Conservation (phyloP, 2,329 filamentous ascomycete species). For the Escovopsis sp. region DNA sequence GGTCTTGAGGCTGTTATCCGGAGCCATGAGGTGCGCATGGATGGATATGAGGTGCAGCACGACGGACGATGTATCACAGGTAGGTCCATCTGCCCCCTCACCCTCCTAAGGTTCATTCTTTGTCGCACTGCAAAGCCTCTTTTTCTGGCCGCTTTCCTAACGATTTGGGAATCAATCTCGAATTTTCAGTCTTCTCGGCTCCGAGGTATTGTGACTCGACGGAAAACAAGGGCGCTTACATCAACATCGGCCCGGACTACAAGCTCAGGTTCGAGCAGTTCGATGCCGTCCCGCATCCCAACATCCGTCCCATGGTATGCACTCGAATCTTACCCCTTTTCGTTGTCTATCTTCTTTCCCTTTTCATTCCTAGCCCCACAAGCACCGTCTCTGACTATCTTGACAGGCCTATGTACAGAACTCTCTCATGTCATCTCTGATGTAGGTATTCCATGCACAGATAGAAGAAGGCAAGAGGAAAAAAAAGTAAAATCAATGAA, state of each 20-base stretch:
- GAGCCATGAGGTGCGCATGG: slow-evolving; percentile 96
- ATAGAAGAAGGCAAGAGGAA: too few relatives aligned
- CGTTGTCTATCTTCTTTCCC: neutral
- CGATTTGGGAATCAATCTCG: too few relatives aligned
- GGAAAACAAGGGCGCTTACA: slow-evolving; percentile 95
- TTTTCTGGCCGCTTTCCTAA: too few relatives aligned
- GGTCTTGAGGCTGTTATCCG: slow-evolving; percentile 88
- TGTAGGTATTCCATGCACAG: too few relatives aligned
- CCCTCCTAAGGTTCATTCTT: neutral
- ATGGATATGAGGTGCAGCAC: slow-evolving; percentile 97
- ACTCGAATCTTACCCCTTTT: neutral
- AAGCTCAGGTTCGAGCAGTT: slow-evolving; percentile 90
- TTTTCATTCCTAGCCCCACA: neutral
- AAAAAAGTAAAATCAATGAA: too few relatives aligned
- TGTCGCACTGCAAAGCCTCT: slow-evolving; percentile 5
- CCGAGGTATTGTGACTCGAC: slow-evolving; percentile 96
- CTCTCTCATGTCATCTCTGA: slow-evolving; percentile 63
- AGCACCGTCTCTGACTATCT: slow-evolving; percentile 10
- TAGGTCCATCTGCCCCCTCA: slow-evolving; percentile 31
- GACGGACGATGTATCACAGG: slow-evolving; percentile 88
- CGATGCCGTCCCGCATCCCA: slow-evolving; percentile 88
- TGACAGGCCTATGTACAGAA: slow-evolving; percentile 66
- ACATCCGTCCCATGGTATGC: slow-evolving; percentile 79
- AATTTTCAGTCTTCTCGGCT: slow-evolving; percentile 74
- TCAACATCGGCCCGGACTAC: slow-evolving; percentile 85